phyloP scores from a whole-genome alignment of 495 filamentous ascomycete species.

The Pyronema omphalodes region DNA sequence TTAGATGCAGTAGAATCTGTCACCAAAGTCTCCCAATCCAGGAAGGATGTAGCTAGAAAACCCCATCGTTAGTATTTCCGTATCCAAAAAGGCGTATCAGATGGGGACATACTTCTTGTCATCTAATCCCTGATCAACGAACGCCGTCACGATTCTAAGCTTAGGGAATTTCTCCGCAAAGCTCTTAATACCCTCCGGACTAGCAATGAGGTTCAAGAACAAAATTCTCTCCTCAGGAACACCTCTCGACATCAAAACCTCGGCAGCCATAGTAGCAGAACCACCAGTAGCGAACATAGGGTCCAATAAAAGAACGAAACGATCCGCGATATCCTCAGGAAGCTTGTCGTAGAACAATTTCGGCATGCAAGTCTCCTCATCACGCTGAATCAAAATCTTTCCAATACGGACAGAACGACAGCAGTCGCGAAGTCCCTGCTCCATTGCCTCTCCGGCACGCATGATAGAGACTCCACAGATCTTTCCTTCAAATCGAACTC shows the following conservation, averaged over 20 bases:
- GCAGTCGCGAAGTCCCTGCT: conserved; percentile 88
- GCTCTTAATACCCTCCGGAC: conserved; percentile 72
- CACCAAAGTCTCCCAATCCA: conserved; percentile 89
- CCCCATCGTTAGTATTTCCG: conserved; percentile 6
- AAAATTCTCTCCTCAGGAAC: conserved; percentile 90
- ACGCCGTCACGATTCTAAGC: conserved; percentile 84
- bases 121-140: conserved; percentile 84
- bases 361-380: conserved; percentile 83
- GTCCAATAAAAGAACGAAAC: conserved; percentile 91
- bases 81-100: background rate
- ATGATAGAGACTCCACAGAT: conserved; percentile 98
- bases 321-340: conserved; percentile 72
- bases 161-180: conserved; percentile 89
- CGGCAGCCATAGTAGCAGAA: conserved; percentile 89
- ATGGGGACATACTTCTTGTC: conserved; percentile 67
- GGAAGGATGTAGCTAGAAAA: conserved; percentile 74
- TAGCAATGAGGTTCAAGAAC: conserved; percentile 91
- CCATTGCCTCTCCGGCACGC: conserved; percentile 96
- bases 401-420: conserved; percentile 92
- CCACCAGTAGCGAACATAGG: conserved; percentile 99
- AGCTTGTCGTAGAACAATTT: conserved; percentile 95
- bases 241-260: conserved; percentile 69
- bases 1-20: conserved; percentile 86
- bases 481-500: conserved; percentile 89
- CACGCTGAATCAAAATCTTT: conserved; percentile 92